These are phyloP conservation scores for Cystobasidium onofrii DNA, from an alignment of 768 basidiomycete species.

Conservation along the genomic window DNA sequence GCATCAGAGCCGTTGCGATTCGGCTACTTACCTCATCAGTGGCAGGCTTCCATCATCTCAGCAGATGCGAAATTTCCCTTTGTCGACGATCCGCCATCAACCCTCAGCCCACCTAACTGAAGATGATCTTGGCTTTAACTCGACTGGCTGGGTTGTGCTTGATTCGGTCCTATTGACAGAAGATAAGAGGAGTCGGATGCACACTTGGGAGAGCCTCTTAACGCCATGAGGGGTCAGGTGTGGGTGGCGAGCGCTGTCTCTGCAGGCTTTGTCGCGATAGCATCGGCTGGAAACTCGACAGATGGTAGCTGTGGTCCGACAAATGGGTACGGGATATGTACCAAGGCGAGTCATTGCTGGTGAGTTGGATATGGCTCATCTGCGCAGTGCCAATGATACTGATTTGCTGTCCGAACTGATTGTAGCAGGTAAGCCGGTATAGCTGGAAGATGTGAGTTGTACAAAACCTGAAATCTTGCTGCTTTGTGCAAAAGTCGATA, in stretches of 20 bases:
- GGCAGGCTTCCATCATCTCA: no score
- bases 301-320: conserved; percentile 1
- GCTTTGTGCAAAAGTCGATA: neutral
- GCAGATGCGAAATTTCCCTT: no score
- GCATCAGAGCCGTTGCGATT: no score
- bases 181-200: neutral
- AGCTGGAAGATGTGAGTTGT: neutral
- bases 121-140: no score
- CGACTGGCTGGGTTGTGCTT: no score
- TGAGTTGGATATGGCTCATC: neutral
- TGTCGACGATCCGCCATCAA: no score
- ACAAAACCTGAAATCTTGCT: neutral
- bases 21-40: no score
- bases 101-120: no score
- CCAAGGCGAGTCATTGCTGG: neutral
- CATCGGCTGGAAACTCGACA: conserved; percentile 7
- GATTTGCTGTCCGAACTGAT: neutral
- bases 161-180: no score
- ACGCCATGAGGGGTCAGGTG: neutral
- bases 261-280: neutral
- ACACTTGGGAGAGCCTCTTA: neutral
- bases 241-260: neutral
- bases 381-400: neutral
- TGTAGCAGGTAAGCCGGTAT: neutral
- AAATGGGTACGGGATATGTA: neutral